A percentile compares a stretch with the other conserved stretches of the same genome.
Evolutionary conservation across 228 moss, liverwort and hornwort species (phyloP).

Genomic region (Sphagnum fallax): DNA sequence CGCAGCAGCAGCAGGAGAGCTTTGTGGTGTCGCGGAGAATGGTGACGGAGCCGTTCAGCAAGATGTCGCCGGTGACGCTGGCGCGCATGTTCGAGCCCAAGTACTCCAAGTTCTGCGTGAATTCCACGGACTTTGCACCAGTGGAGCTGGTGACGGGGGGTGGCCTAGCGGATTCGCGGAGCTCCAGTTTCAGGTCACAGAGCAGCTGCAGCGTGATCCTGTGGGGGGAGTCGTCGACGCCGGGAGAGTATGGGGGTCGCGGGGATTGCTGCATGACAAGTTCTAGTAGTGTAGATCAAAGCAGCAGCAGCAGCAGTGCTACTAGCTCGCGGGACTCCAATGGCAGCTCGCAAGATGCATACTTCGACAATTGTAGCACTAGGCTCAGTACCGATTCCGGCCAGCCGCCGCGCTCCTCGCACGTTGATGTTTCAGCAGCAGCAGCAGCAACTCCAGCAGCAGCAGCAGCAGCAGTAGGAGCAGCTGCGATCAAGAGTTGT

Average conservation of each 20-base stretch:
- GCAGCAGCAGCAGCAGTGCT: constrained; percentile 17
- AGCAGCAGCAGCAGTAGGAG: background rate
- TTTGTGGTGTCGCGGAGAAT: constrained; percentile 51
- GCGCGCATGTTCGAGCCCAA: constrained; percentile 59
- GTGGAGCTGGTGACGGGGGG: constrained; percentile 33
- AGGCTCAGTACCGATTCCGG: too few species aligned
- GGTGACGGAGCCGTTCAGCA: constrained; percentile 41
- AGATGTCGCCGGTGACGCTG: constrained; percentile 48
- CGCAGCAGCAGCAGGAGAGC: constrained; percentile 30
- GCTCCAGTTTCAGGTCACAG: constrained; percentile 60
- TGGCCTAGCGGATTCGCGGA: constrained; percentile 22
- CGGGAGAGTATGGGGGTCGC: too few species aligned
- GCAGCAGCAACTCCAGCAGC: too few species aligned
- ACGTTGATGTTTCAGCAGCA: too few species aligned
- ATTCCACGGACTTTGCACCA: constrained; percentile 39
- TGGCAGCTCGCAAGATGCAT: constrained; percentile 44
- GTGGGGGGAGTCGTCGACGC: too few species aligned
- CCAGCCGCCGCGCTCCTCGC: too few species aligned
- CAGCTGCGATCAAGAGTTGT: background rate
- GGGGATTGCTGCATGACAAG: constrained; percentile 10
- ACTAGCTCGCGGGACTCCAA: constrained; percentile 50
- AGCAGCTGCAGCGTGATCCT: constrained; percentile 11
- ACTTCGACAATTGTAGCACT: background rate
- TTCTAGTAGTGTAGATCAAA: constrained; percentile 32
- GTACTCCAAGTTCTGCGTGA: constrained; percentile 56